Evolutionary conservation across 768 basidiomycete genomes (phyloP).

Genomic region (Mycena filopes): DNA sequence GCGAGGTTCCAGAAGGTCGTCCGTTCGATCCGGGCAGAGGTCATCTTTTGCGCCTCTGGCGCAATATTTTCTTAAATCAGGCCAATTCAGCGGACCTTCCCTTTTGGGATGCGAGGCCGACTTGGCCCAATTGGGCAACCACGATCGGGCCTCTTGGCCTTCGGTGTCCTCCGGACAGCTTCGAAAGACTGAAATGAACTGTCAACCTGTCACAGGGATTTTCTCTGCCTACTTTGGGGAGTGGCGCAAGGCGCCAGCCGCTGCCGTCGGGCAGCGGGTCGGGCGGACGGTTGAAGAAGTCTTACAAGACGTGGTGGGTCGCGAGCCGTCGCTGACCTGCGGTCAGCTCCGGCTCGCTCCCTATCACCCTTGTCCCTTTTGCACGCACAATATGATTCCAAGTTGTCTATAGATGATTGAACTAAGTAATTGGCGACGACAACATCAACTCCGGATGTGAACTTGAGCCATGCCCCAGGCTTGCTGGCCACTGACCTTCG

Average conservation of each 20-base stretch:
- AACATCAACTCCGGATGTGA: too few species aligned
- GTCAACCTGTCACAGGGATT: background rate
- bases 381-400: too few species aligned
- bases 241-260: too few species aligned
- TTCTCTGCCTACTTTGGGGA: too few species aligned
- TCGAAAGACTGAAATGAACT: background rate
- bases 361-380: too few species aligned
- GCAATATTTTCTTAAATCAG: background rate
- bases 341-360: conserved; percentile 14
- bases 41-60: conserved; percentile 27
- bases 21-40: conserved; percentile 55
- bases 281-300: too few species aligned
- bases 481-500: too few species aligned
- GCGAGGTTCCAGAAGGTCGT: conserved; percentile 49
- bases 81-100: background rate
- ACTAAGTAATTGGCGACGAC: too few species aligned
- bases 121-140: background rate
- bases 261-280: too few species aligned
- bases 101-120: background rate
- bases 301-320: too few species aligned
- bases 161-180: background rate
- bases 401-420: too few species aligned
- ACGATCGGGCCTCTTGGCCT: background rate
- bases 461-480: too few species aligned
- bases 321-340: conserved; percentile 9